These are phyloP conservation scores for Leptomonas pyrrhocoris DNA, from an alignment of 208 protist species.

Conservation along the genomic window DNA sequence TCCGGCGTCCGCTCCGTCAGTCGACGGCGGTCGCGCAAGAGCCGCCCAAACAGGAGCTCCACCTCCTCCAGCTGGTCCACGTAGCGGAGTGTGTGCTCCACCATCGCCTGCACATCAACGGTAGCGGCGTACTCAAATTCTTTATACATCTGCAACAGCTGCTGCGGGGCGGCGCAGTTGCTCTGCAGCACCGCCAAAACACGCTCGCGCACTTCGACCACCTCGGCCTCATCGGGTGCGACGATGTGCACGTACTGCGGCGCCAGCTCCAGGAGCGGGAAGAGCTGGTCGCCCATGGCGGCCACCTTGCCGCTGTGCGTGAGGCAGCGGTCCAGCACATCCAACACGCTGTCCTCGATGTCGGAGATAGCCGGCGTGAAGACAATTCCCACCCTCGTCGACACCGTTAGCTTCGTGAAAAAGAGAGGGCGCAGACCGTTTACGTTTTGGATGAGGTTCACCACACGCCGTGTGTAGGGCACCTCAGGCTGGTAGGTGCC, in stretches of 20 bases:
- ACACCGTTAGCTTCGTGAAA: constrained; percentile 67
- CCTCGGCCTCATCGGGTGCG: constrained; percentile 56
- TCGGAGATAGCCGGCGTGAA: constrained; percentile 79
- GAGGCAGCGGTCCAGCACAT: constrained; percentile 84
- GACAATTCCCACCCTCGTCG: constrained; percentile 41
- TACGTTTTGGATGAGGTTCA: constrained; percentile 68
- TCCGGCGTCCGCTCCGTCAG: constrained; percentile 85
- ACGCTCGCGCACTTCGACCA: constrained; percentile 50
- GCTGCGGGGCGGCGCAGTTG: constrained; percentile 81
- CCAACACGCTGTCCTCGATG: constrained; percentile 55
- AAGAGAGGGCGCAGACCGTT: constrained; percentile 88
- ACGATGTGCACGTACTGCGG: constrained; percentile 58
- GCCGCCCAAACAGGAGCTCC: constrained; percentile 85
- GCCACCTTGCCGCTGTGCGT: constrained; percentile 66
- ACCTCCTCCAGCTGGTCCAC: constrained; percentile 83
- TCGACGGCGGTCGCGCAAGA: constrained; percentile 79
- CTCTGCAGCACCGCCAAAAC: constrained; percentile 65
- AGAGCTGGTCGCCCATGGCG: constrained; percentile 92
- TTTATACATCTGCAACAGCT: constrained; percentile 91
- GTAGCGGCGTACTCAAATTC: constrained; percentile 89
- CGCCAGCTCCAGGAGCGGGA: constrained; percentile 83
- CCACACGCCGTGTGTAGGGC: constrained; percentile 73
- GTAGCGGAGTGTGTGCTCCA: constrained; percentile 43
- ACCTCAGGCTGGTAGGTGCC: constrained; percentile 48
- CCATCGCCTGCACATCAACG: constrained; percentile 52